These are phyloP conservation scores for Pelargonium citronellum DNA, from an alignment of 441 rosid genomes.

Conservation along the genomic window DNA sequence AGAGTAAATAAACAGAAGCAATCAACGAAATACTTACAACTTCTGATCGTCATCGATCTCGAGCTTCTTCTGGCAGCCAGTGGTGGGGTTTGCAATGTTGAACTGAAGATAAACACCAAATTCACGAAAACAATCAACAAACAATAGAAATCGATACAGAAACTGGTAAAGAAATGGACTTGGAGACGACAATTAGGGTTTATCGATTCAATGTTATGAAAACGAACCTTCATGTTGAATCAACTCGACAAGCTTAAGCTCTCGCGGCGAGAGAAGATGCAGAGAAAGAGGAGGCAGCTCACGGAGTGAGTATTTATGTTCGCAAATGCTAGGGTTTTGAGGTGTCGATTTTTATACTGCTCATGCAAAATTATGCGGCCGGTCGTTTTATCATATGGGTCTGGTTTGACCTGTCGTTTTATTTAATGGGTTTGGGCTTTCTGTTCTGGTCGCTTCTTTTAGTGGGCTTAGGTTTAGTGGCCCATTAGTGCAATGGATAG, in stretches of 20 bases:
- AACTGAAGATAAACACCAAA: constrained; percentile 30
- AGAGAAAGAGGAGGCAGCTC: background rate
- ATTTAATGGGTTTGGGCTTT: background rate
- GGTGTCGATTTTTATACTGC: background rate
- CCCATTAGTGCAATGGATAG: too few relatives aligned
- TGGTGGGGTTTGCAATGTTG: constrained; percentile 57
- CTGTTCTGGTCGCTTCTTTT: background rate
- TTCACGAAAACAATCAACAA: background rate
- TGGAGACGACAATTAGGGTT: too few relatives aligned
- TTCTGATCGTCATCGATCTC: constrained; percentile 61
- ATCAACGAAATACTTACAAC: constrained; percentile 33
- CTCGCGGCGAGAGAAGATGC: background rate
- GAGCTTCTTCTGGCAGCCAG: constrained; percentile 58
- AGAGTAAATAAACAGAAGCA: background rate
- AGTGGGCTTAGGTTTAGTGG: background rate
- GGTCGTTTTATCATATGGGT: background rate
- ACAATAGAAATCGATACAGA: too few relatives aligned
- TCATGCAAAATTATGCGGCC: background rate
- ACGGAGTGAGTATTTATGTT: background rate
- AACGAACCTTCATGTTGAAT: background rate
- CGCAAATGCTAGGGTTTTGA: background rate
- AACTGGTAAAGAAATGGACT: too few relatives aligned
- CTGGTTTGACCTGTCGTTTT: too few relatives aligned
- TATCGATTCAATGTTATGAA: background rate
- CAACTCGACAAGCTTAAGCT: background rate